Evolutionary conservation across 169 alveolate species (phyloP).

Genomic region (Cyclospora cayetanensis): DNA sequence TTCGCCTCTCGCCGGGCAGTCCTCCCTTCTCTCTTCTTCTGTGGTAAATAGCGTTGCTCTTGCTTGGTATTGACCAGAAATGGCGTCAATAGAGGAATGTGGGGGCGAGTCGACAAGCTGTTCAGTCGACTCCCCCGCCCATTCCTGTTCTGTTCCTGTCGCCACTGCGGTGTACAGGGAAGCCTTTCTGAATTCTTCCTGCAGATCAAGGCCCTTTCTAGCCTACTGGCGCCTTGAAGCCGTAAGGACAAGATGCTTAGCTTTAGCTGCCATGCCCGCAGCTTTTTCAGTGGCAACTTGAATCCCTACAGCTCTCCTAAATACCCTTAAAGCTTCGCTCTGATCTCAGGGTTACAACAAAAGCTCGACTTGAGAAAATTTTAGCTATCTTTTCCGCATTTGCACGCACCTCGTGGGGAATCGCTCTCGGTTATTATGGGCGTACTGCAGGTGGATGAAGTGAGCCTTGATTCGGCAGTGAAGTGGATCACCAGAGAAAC

Average conservation of each 20-base stretch:
- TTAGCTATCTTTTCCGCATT: no score
- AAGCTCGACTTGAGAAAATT: no score
- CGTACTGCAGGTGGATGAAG: neutral
- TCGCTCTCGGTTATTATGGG: no score
- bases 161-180: neutral
- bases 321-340: neutral
- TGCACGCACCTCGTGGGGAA: no score
- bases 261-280: neutral
- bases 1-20: no score
- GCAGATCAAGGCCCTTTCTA: neutral
- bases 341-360: no score
- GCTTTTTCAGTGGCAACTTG: neutral
- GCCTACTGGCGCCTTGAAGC: neutral
- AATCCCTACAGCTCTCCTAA: neutral
- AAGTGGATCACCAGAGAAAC: neutral
- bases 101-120: neutral
- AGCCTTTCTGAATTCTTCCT: neutral
- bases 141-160: neutral
- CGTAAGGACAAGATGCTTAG: neutral
- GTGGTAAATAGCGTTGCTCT: no score
- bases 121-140: neutral
- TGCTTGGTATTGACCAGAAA: no score
- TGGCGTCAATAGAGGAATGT: neutral
- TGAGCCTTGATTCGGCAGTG: neutral
- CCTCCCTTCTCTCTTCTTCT: no score